Percentiles rank a stretch among this genome's conserved stretches.
These are phyloP conservation scores for Auriscalpium orientale DNA, from an alignment of 768 basidiomycete species.

Conservation along the genomic window DNA sequence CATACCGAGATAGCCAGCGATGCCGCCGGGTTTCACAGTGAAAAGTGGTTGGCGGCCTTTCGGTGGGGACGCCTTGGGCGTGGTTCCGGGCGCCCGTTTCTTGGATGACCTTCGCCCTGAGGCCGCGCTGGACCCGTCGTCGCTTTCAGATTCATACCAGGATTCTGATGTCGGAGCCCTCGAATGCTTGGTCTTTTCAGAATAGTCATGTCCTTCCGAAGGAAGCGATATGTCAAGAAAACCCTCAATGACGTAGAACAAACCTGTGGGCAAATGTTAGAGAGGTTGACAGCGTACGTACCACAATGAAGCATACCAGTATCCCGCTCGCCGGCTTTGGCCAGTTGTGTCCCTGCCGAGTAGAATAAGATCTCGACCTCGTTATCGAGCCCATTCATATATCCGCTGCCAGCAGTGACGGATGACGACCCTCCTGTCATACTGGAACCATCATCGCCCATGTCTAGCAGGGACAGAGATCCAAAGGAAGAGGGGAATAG, in stretches of 20 bases:
- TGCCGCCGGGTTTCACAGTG: constrained; percentile 94
- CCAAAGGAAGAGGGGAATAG: constrained; percentile 61
- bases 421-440: constrained; percentile 56
- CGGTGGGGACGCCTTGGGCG: constrained; percentile 26
- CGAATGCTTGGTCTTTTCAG: constrained; percentile 6
- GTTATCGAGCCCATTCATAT: constrained; percentile 84
- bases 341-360: constrained; percentile 76
- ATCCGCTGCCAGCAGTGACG: constrained; percentile 38
- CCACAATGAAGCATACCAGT: constrained; percentile 45
- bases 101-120: constrained; percentile 4
- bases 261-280: constrained; percentile 33
- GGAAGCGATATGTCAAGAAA: constrained; percentile 89
- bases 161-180: constrained; percentile 5
- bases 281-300: background rate
- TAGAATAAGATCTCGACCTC: constrained; percentile 96
- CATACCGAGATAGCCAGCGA: constrained; percentile 90
- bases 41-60: constrained; percentile 60
- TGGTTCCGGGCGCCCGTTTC: constrained; percentile 24
- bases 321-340: constrained; percentile 83
- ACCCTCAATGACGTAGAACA: constrained; percentile 95
- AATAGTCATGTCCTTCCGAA: constrained; percentile 22
- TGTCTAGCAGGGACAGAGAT: constrained; percentile 64
- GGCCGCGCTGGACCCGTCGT: constrained; percentile 5
- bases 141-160: constrained; percentile 9
- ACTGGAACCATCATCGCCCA: constrained; percentile 59